Evolutionary conservation across 495 filamentous ascomycete species (phyloP).

Genomic region (Terfezia boudieri): DNA sequence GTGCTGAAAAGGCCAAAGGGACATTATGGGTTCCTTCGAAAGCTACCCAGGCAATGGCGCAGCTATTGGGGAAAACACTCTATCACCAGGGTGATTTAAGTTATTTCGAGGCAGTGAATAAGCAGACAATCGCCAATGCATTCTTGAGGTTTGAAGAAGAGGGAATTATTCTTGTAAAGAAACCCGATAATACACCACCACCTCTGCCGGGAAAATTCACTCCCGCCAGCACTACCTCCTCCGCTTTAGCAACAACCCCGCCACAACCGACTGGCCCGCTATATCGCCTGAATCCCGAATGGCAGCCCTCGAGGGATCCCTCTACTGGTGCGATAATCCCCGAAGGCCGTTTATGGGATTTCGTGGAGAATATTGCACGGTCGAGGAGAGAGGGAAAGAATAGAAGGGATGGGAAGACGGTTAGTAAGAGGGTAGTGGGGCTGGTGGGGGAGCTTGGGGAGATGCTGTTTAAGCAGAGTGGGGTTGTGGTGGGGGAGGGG

Average conservation of each 20-base stretch:
- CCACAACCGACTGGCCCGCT: slow-evolving; percentile 32
- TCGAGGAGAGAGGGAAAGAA: slow-evolving; percentile 85
- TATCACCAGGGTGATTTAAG: slow-evolving; percentile 93
- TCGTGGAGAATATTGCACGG: slow-evolving; percentile 65
- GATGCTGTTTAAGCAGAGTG: slow-evolving; percentile 26
- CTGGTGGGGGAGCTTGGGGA: slow-evolving; percentile 33
- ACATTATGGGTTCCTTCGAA: slow-evolving; percentile 58
- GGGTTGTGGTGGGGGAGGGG: not conserved
- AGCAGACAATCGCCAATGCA: slow-evolving; percentile 83
- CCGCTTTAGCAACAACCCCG: not conserved
- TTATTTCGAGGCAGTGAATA: slow-evolving; percentile 96
- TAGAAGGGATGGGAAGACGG: slow-evolving; percentile 70
- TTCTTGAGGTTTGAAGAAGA: slow-evolving; percentile 77
- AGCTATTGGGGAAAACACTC: slow-evolving; percentile 81
- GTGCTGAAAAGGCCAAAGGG: slow-evolving; percentile 20
- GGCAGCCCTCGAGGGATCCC: slow-evolving; percentile 46
- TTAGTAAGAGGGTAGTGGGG: slow-evolving; percentile 56
- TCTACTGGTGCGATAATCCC: slow-evolving; percentile 37
- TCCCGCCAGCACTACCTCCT: slow-evolving; percentile 9
- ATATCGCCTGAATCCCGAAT: slow-evolving; percentile 49
- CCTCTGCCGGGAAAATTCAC: too few species aligned
- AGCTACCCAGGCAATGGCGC: slow-evolving; percentile 60
- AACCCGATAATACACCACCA: slow-evolving; percentile 24
- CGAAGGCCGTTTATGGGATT: slow-evolving; percentile 64
- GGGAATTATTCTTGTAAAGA: slow-evolving; percentile 55